phyloP scores from a whole-genome alignment of 2,329 filamentous ascomycete genomes.

The Penicillium nordicum region DNA sequence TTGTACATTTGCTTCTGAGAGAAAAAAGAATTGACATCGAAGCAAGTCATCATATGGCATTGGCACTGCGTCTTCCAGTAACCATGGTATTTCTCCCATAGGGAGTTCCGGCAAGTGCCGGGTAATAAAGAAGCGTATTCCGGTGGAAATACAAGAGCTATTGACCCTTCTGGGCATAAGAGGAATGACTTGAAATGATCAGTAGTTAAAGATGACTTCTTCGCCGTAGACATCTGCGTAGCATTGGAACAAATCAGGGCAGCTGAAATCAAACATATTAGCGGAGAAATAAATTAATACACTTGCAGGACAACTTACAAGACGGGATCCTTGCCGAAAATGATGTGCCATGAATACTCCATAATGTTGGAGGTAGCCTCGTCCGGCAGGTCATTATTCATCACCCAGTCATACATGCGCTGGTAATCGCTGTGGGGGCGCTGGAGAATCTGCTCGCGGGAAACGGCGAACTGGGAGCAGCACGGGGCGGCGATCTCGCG shows the following conservation, averaged over 20 bases:
- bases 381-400: conserved; percentile 53
- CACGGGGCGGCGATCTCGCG: conserved; percentile 53
- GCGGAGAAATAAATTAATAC: neutral
- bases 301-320: conserved; percentile 26
- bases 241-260: conserved; percentile 25
- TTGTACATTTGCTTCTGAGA: conserved; percentile 17
- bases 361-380: conserved; percentile 56
- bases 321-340: conserved; percentile 41
- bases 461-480: conserved; percentile 63
- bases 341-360: conserved; percentile 63
- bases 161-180: neutral
- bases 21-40: conserved; percentile 17
- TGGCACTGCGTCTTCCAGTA: conserved; percentile 9
- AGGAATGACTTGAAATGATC: neutral
- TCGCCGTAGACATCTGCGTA: conserved; percentile 27
- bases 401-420: conserved; percentile 56
- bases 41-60: conserved; percentile 24
- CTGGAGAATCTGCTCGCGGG: conserved; percentile 48
- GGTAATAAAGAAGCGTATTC: neutral
- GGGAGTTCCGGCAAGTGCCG: conserved; percentile 2
- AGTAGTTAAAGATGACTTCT: conserved; percentile 16
- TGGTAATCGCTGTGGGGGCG: conserved; percentile 52
- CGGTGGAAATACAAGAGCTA: neutral
- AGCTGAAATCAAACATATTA: conserved; percentile 15
- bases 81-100: conserved; percentile 1